phyloP scores from a whole-genome alignment of 257 asterid genomes.

The Ilex aquifolium region DNA sequence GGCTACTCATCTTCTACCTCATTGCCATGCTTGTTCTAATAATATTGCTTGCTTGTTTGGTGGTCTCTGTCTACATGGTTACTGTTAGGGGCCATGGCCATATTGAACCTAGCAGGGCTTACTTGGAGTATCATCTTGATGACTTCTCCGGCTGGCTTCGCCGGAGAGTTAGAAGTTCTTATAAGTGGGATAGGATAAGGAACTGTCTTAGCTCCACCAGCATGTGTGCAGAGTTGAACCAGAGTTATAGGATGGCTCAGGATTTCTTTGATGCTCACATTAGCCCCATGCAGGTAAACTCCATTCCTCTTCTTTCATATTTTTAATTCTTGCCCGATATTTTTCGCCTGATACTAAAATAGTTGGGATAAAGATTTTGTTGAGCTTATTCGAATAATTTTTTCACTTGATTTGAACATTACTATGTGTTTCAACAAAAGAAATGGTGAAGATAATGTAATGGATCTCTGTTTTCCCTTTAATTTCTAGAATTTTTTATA shows the following conservation, averaged over 20 bases:
- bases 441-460: too few relatives aligned
- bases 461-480: too few relatives aligned
- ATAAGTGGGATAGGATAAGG: constrained; percentile 81
- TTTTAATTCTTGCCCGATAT: background rate
- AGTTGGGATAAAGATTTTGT: background rate
- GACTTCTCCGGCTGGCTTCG: constrained; percentile 63
- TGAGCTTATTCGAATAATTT: too few relatives aligned
- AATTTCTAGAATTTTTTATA: too few relatives aligned
- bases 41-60: constrained; percentile 56
- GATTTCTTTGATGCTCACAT: constrained; percentile 85
- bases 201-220: constrained; percentile 63
- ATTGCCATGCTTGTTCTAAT: constrained; percentile 73
- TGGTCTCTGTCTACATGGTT: constrained; percentile 66
- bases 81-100: constrained; percentile 68
- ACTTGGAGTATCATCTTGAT: constrained; percentile 64
- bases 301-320: background rate
- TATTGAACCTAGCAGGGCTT: constrained; percentile 61
- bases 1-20: constrained; percentile 57
- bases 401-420: too few relatives aligned
- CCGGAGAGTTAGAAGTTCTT: constrained; percentile 56
- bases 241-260: constrained; percentile 77
- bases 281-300: constrained; percentile 66
- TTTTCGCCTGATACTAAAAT: background rate
- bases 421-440: too few relatives aligned
- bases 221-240: constrained; percentile 67